Conservation (phyloP, 2,329 filamentous ascomycete genomes). For the Neodidymelliopsis sp. region DNA sequence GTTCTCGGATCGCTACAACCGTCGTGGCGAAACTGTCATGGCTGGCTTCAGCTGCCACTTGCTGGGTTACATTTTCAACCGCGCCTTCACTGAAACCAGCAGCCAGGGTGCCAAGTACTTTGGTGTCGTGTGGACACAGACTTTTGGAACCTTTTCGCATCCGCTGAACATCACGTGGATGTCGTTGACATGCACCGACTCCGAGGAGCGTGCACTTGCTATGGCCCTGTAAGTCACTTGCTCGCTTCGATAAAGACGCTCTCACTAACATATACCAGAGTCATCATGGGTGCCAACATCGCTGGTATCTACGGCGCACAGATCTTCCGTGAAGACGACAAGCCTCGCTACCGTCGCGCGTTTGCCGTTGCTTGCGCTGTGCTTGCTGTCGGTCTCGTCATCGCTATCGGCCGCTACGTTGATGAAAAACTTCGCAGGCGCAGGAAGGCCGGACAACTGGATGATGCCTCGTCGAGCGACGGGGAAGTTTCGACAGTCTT, state of each 20-base stretch:
- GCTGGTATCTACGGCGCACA: conserved; percentile 68
- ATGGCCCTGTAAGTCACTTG: conserved; percentile 60
- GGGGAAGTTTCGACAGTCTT: conserved; percentile 4
- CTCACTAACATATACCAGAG: conserved; percentile 39
- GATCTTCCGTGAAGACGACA: conserved; percentile 64
- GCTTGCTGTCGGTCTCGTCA: conserved; percentile 52
- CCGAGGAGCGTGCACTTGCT: conserved; percentile 64
- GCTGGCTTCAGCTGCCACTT: conserved; percentile 55
- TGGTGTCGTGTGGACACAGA: conserved; percentile 64
- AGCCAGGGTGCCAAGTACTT: conserved; percentile 58
- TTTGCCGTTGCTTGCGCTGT: conserved; percentile 58
- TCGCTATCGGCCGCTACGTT: conserved; percentile 54
- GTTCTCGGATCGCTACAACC: conserved; percentile 61
- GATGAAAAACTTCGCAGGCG: conserved; percentile 48
- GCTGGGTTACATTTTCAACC: conserved; percentile 63
- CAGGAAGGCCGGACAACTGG: conserved; percentile 16
- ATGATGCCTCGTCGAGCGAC: conserved; percentile 17
- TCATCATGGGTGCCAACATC: conserved; percentile 69
- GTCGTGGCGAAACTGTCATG: conserved; percentile 62
- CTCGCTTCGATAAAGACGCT: not conserved
- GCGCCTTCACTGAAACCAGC: conserved; percentile 54
- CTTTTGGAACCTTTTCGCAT: conserved; percentile 63
- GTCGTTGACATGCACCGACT: conserved; percentile 63
- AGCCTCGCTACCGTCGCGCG: conserved; percentile 59
- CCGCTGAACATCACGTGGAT: conserved; percentile 68